phyloP scores from a whole-genome alignment of 2,329 filamentous ascomycete species.

The Endocalyx cinctus region DNA sequence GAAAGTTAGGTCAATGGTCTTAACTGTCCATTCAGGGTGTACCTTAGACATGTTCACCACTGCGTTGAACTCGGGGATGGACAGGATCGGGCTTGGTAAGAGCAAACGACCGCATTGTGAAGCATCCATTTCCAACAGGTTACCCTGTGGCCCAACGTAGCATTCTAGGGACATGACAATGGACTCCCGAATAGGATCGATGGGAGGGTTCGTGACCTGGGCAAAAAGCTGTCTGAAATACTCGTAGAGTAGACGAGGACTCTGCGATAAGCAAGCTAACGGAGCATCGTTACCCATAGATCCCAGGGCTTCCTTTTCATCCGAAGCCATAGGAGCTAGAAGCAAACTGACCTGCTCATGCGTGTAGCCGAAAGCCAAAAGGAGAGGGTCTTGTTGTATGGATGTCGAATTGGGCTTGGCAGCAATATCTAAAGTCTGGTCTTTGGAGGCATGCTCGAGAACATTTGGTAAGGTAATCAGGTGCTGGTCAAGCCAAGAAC shows the following conservation, averaged over 20 bases:
- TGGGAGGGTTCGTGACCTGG: conserved; percentile 95
- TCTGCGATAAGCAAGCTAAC: conserved; percentile 83
- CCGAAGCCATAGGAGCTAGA: conserved; percentile 90
- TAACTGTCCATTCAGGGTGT: conserved; percentile 79
- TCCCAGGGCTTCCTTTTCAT: conserved; percentile 93
- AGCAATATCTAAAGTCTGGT: conserved; percentile 56
- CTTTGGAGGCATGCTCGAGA: conserved; percentile 56
- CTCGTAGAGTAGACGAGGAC: conserved; percentile 84
- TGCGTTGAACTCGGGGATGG: conserved; percentile 85
- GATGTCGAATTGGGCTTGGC: conserved; percentile 62
- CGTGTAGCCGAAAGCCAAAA: conserved; percentile 89
- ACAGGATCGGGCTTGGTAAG: conserved; percentile 83
- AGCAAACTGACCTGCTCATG: conserved; percentile 92
- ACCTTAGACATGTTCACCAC: conserved; percentile 70
- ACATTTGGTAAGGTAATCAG: conserved; percentile 77
- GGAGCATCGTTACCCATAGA: conserved; percentile 98
- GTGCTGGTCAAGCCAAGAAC: conserved; percentile 80
- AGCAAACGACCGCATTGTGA: conserved; percentile 83
- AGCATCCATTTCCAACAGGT: conserved; percentile 87
- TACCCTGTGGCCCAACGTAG: conserved; percentile 93
- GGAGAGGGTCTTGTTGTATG: conserved; percentile 77
- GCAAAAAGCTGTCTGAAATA: conserved; percentile 98
- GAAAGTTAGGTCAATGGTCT: conserved; percentile 89
- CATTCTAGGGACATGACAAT: conserved; percentile 98
- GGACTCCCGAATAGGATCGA: conserved; percentile 93